Evolutionary conservation across 305 asterid species (phyloP).

Genomic region (Petunia hybrid): DNA sequence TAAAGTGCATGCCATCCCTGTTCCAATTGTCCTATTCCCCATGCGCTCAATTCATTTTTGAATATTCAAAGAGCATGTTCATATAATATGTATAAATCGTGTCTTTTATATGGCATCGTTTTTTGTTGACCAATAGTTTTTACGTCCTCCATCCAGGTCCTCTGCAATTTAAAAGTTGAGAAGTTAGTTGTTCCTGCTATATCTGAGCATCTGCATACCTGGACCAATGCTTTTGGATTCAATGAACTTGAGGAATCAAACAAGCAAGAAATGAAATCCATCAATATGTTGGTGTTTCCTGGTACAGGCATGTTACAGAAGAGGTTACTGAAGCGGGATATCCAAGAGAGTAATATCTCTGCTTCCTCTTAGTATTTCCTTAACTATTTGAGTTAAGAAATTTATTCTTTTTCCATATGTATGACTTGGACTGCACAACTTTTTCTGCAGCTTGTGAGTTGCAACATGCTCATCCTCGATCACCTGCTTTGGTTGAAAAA

Average conservation of each 20-base stretch:
- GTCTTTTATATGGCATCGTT: background rate
- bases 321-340: conserved; percentile 53
- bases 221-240: conserved; percentile 85
- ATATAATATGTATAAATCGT: background rate
- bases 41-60: background rate
- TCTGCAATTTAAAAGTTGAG: conserved; percentile 68
- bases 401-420: conserved; percentile 9
- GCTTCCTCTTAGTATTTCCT: conserved; percentile 10
- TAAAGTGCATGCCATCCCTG: conserved; percentile 5
- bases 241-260: conserved; percentile 60
- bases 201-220: conserved; percentile 83
- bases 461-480: conserved; percentile 34
- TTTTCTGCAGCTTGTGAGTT: conserved; percentile 29
- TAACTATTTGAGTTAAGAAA: background rate
- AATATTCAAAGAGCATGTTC: conserved; percentile 14
- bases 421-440: conserved; percentile 15
- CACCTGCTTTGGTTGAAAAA: conserved; percentile 48
- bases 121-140: conserved; percentile 10
- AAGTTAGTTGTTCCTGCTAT: conserved; percentile 88
- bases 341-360: conserved; percentile 52
- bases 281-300: conserved; percentile 89
- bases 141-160: conserved; percentile 57
- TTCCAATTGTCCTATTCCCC: conserved; percentile 16
- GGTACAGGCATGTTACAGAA: conserved; percentile 91
- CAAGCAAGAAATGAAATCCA: conserved; percentile 70